These are phyloP conservation scores for Allium sativum DNA, from an alignment of 106 monocot genomes.

Conservation along the genomic window DNA sequence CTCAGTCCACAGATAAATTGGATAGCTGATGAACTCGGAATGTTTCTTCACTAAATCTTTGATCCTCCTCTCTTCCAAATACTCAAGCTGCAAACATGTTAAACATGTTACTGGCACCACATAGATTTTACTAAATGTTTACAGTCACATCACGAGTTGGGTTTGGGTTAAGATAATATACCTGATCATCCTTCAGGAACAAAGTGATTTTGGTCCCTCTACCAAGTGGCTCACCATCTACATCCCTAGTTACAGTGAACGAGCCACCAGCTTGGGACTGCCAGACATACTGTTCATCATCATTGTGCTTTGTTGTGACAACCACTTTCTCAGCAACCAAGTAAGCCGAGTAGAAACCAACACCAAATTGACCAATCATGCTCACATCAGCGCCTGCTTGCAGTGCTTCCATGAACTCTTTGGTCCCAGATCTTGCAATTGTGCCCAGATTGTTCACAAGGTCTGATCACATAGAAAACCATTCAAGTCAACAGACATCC, in stretches of 20 bases:
- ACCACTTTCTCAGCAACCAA: conserved; percentile 21
- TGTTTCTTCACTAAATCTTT: conserved; percentile 49
- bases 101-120: neutral
- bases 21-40: conserved; percentile 36
- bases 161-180: neutral
- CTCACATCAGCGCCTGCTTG: conserved; percentile 26
- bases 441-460: conserved; percentile 22
- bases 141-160: neutral
- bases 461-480: neutral
- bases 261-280: conserved; percentile 25
- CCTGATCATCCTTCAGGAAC: conserved; percentile 21
- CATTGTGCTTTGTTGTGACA: conserved; percentile 26
- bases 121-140: neutral
- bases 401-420: conserved; percentile 26
- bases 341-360: conserved; percentile 21
- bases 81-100: conserved; percentile 20
- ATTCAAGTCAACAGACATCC: neutral
- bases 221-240: conserved; percentile 15
- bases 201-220: conserved; percentile 21
- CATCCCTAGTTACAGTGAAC: conserved; percentile 19
- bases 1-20: conserved; percentile 33
- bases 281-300: conserved; percentile 24
- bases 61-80: conserved; percentile 32
- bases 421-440: conserved; percentile 21
- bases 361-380: conserved; percentile 28